Conservation (phyloP, 768 basidiomycete species). For the Nidularia sp. region DNA sequence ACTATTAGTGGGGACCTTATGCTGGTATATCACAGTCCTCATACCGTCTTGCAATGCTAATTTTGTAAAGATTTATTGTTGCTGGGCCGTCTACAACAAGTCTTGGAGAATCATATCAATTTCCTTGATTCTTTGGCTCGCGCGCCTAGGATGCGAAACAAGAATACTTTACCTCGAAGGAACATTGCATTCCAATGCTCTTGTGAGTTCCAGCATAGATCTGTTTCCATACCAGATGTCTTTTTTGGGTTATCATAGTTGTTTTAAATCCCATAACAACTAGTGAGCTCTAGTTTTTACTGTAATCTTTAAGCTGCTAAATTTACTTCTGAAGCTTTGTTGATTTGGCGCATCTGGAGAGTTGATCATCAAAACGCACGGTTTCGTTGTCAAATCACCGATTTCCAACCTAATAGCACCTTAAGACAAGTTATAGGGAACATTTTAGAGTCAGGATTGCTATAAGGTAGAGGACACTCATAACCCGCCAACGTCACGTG, state of each 20-base stretch:
- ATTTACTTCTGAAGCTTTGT: conserved; percentile 2
- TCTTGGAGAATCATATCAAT: conserved; percentile 10
- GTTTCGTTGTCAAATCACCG: background rate
- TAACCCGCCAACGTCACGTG: no score
- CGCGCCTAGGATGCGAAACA: conserved; percentile 4
- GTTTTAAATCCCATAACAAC: conserved; percentile 10
- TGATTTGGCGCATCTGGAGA: conserved; percentile 7
- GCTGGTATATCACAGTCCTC: conserved; percentile 1
- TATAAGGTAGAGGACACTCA: background rate
- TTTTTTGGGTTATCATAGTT: conserved; percentile 9
- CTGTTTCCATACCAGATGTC: conserved; percentile 4
- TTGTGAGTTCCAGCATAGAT: conserved; percentile 2
- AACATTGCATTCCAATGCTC: conserved; percentile 2
- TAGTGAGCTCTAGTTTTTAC: conserved; percentile 3
- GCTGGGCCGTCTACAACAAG: conserved; percentile 15
- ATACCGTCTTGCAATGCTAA: background rate
- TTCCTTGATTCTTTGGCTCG: conserved; percentile 15
- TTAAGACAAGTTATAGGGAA: conserved; percentile 15
- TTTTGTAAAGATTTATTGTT: conserved; percentile 11
- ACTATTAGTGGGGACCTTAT: conserved; percentile 8
- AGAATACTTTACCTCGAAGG: conserved; percentile 5
- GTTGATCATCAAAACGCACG: conserved; percentile 3
- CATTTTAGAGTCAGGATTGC: conserved; percentile 22
- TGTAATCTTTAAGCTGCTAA: background rate
- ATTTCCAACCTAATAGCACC: background rate